Evolutionary conservation across 2,329 filamentous ascomycete species (phyloP), one percentile per base, ranked within the genome.

Genomic region (Pseudogymnoascus sp.): DNA sequence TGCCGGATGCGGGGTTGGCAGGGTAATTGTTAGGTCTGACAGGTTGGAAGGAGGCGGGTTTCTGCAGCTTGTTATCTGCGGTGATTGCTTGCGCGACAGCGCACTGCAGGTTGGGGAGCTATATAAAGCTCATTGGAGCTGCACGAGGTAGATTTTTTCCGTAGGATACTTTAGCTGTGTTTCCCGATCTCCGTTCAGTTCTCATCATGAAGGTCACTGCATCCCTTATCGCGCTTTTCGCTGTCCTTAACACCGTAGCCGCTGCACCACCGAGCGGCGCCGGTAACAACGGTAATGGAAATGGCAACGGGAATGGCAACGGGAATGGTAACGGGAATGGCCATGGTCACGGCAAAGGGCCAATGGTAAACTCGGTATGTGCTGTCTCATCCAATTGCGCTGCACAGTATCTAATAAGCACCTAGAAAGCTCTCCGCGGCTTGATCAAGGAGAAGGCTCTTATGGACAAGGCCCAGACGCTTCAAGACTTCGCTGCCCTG

Each of bases 391-490:
- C 8, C 31, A 60, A 38, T 40, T 60, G 37, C 16, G 14, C n/a
- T 18, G 2, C 11, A n/a, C 23, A 18, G 3, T 14, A 23, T 37
- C 56, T 60, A 60, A 60, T 16, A 5, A 8, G 12, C 3, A 9
- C 16, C 18, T 23, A 60, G 56, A 60, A 60, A 40, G 37, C 31
- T n/a, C 56, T 60, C 34, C 18, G 31, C 56, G 37, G 37, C 5
- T 23, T 40, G n/a, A 38, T 60, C 11, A 60, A 60, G 56, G 37
- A 60, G 56, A 37, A 60, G 56, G 34, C 18, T n/a, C 76, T 82
- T 31, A 71, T 79, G 36, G 73, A 73, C 4, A 77, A 77, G 36
- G 75, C 79, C 5, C 72, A 79, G 67, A 77, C 76, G 69, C 75
- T 82, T 1, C 75, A 80, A 67, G 73, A 76, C 66, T 73, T 81